phyloP scores from a whole-genome alignment of 1,284 basidiomycete species.

The Coniferiporia weirii region DNA sequence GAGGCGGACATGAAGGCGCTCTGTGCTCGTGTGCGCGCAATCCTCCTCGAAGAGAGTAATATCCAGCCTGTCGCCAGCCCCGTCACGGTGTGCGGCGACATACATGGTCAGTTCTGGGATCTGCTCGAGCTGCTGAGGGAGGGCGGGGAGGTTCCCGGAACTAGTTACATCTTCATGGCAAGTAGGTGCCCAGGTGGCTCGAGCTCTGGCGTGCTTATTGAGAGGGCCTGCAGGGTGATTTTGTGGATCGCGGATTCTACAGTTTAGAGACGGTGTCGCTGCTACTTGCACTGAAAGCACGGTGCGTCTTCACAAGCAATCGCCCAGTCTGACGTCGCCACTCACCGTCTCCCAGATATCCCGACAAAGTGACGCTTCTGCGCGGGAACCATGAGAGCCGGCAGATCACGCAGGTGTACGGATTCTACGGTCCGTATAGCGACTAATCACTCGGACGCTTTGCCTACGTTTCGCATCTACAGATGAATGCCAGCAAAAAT shows the following conservation, averaged over 20 bases:
- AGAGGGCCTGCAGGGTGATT: constrained; percentile 74
- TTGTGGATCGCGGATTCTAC: constrained; percentile 96
- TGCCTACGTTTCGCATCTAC: constrained; percentile 7
- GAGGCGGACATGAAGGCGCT: constrained; percentile 89
- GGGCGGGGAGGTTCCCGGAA: constrained; percentile 84
- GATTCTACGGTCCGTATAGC: constrained; percentile 81
- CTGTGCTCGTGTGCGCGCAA: constrained; percentile 79
- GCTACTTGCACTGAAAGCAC: constrained; percentile 84
- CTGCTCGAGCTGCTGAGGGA: constrained; percentile 85
- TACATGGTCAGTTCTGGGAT: constrained; percentile 97
- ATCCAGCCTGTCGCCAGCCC: constrained; percentile 91
- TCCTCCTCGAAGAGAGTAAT: constrained; percentile 92
- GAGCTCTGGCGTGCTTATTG: constrained; percentile 13
- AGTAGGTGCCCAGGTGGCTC: constrained; percentile 41
- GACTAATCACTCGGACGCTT: background rate
- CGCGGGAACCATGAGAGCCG: constrained; percentile 94
- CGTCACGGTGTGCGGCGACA: constrained; percentile 91
- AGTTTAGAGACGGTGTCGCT: constrained; percentile 94
- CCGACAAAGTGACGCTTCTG: constrained; percentile 86
- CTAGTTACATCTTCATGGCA: constrained; percentile 98
- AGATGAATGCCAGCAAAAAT: constrained; percentile 98
- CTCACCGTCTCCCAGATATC: constrained; percentile 57
- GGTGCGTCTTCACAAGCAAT: constrained; percentile 45
- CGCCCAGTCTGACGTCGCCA: background rate
- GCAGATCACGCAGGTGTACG: constrained; percentile 97